Evolutionary conservation across 75 land plant genomes (phyloP).

Genomic region (Larix kaempferi): DNA sequence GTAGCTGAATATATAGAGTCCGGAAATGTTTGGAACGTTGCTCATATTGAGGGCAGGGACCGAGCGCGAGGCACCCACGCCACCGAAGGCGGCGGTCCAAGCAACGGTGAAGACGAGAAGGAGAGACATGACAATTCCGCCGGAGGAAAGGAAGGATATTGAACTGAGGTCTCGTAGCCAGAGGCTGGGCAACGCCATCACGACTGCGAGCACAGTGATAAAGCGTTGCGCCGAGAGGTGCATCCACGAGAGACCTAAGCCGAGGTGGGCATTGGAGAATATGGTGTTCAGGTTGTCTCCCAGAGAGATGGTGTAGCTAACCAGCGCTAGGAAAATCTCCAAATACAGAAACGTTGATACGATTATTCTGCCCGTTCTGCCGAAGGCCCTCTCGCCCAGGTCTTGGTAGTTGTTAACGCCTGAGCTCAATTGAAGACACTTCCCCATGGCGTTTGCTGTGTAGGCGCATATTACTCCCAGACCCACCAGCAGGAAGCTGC

Average conservation of each 20-base stretch:
- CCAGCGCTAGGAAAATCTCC: conserved; percentile 67
- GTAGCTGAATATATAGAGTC: conserved; percentile 65
- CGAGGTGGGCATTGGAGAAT: conserved; percentile 19
- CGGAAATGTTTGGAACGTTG: conserved; percentile 54
- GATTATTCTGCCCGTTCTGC: conserved; percentile 39
- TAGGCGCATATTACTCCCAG: conserved; percentile 47
- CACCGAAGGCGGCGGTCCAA: conserved; percentile 45
- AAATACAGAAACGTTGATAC: conserved; percentile 53
- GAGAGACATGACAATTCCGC: conserved; percentile 53
- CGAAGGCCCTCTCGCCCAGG: conserved; percentile 55
- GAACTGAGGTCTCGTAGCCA: conserved; percentile 69
- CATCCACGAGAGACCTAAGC: conserved; percentile 14
- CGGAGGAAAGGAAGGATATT: conserved; percentile 60
- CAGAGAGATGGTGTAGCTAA: conserved; percentile 72
- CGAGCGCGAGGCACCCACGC: conserved; percentile 28
- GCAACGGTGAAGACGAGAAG: conserved; percentile 41
- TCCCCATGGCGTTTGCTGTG: conserved; percentile 50
- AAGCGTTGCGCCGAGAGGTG: conserved; percentile 37
- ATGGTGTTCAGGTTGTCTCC: conserved; percentile 60
- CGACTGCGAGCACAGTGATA: conserved; percentile 43
- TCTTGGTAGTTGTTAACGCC: conserved; percentile 47
- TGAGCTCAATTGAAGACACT: conserved; percentile 38
- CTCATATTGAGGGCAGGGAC: conserved; percentile 46
- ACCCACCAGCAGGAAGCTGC: conserved; percentile 46
- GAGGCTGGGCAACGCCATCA: conserved; percentile 57